Evolutionary conservation across 768 basidiomycete genomes (phyloP).

Genomic region (Amanita fuliginea): DNA sequence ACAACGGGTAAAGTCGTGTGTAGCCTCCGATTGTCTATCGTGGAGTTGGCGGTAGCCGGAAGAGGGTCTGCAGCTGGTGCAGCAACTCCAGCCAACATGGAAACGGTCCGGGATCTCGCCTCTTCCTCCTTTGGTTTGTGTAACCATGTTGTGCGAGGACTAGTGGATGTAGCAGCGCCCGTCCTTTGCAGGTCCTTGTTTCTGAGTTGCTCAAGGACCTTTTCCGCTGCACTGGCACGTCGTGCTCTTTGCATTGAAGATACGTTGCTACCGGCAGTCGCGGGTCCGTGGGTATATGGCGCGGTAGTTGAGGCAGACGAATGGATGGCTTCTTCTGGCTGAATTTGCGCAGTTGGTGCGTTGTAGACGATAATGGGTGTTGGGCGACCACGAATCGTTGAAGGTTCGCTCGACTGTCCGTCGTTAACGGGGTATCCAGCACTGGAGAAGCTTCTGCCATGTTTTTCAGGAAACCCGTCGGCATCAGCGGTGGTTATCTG

Average conservation of each 20-base stretch:
- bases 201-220: conserved; percentile 54
- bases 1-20: conserved; percentile 24
- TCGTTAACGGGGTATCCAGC: conserved; percentile 11
- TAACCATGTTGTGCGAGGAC: conserved; percentile 35
- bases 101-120: conserved; percentile 8
- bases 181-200: conserved; percentile 43
- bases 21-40: conserved; percentile 19
- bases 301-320: neutral
- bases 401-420: conserved; percentile 9
- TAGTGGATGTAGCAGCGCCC: conserved; percentile 18
- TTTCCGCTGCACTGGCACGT: conserved; percentile 57
- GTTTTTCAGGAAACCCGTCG: conserved; percentile 20
- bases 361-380: conserved; percentile 14
- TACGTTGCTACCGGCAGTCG: conserved; percentile 14
- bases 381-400: conserved; percentile 14
- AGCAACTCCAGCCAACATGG: conserved; percentile 7
- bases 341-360: conserved; percentile 9
- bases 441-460: conserved; percentile 26
- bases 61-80: neutral
- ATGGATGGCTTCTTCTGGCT: neutral
- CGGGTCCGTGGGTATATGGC: conserved; percentile 8
- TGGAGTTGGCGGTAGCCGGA: conserved; percentile 10
- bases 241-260: conserved; percentile 31
- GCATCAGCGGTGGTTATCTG: neutral
- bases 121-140: conserved; percentile 25